Conservation (phyloP, 2,329 filamentous ascomycete genomes). For the Neonectria punicea region DNA sequence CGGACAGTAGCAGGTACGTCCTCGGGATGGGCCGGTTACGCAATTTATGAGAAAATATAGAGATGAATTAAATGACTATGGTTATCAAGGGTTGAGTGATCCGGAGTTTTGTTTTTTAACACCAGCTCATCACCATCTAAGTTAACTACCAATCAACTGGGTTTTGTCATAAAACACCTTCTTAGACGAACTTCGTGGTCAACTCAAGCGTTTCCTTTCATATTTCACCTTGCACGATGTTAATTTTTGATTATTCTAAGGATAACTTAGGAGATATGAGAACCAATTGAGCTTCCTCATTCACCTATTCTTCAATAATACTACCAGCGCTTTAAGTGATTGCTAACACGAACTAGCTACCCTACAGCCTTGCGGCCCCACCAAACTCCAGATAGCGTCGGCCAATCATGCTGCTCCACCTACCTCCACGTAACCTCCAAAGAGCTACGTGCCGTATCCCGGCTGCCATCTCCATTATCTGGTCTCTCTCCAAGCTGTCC, state of each 20-base stretch:
- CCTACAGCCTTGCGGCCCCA: constrained; percentile 22
- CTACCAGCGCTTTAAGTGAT: background rate
- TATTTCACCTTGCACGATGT: no score
- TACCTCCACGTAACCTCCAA: constrained; percentile 46
- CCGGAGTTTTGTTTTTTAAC: no score
- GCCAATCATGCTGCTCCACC: constrained; percentile 38
- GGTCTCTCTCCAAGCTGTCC: constrained; percentile 46
- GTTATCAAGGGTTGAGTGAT: no score
- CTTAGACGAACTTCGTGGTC: no score
- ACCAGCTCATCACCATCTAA: no score
- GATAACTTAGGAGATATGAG: no score
- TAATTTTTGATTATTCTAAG: no score
- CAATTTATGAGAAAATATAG: background rate
- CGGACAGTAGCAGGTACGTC: background rate
- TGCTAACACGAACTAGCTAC: constrained; percentile 1
- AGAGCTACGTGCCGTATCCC: constrained; percentile 18
- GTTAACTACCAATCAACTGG: no score
- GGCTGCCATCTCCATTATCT: constrained; percentile 16
- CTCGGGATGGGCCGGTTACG: background rate
- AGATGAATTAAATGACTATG: background rate
- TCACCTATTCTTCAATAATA: background rate
- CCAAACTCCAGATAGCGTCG: constrained; percentile 27
- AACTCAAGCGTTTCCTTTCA: no score
- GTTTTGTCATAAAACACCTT: no score
- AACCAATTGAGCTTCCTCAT: background rate